Evolutionary conservation across 179 eudicot species (phyloP).

Genomic region (Heliamphora pulchella): DNA sequence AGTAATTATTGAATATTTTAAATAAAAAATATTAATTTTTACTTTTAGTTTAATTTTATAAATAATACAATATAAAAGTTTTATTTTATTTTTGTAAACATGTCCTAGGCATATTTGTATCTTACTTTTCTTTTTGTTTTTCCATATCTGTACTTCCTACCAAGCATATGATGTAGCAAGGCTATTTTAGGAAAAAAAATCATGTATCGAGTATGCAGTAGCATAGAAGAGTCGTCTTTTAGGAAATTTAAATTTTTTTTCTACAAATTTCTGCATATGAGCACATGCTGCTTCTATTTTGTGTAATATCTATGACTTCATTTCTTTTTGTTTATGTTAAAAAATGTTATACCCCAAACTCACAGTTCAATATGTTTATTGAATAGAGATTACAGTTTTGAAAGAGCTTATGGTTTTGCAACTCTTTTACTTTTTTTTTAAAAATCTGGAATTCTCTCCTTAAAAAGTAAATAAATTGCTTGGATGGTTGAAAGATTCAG

Average conservation of each 20-base stretch:
- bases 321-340: too few relatives aligned
- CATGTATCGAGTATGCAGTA: background rate
- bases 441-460: background rate
- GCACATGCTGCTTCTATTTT: background rate
- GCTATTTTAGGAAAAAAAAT: background rate
- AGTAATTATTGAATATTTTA: too few relatives aligned
- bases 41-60: too few relatives aligned
- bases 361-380: too few relatives aligned
- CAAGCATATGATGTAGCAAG: background rate
- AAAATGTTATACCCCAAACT: background rate
- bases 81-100: too few relatives aligned
- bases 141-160: too few relatives aligned
- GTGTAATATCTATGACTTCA: background rate
- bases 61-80: too few relatives aligned
- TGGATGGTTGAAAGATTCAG: background rate
- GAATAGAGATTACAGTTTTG: too few relatives aligned
- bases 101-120: too few relatives aligned
- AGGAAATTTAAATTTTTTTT: background rate
- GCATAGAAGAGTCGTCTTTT: background rate
- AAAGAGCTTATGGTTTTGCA: background rate
- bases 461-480: background rate
- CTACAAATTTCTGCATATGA: background rate
- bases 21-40: too few relatives aligned
- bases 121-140: too few relatives aligned
- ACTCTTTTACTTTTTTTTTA: background rate